Conservation (phyloP, 2,329 filamentous ascomycete genomes). For the Monilinia fructigena region DNA sequence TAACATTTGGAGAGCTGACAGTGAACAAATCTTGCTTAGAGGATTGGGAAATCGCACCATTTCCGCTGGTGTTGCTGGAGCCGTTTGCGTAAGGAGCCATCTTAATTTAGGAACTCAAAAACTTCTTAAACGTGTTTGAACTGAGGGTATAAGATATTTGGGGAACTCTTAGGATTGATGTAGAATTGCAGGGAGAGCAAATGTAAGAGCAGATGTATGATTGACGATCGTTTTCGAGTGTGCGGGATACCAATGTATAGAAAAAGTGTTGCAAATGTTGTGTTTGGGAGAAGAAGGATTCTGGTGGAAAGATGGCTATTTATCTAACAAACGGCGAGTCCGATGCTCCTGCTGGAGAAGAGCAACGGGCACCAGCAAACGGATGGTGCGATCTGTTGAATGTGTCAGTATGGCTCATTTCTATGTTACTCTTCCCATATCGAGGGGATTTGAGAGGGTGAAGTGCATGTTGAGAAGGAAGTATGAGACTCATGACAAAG, state of each 20-base stretch:
- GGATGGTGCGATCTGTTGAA: slow-evolving; percentile 78
- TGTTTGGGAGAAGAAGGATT: slow-evolving; percentile 21
- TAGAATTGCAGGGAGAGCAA: slow-evolving; percentile 20
- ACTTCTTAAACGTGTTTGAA: slow-evolving; percentile 22
- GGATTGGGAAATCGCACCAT: slow-evolving; percentile 46
- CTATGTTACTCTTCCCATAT: neutral
- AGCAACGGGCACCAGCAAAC: slow-evolving; percentile 94
- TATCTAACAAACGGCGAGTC: slow-evolving; percentile 61
- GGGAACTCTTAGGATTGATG: slow-evolving; percentile 20
- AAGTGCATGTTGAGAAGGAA: slow-evolving; percentile 13
- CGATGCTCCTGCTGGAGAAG: slow-evolving; percentile 81
- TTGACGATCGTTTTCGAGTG: slow-evolving; percentile 31
- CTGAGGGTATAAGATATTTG: slow-evolving; percentile 17
- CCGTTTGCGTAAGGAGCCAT: slow-evolving; percentile 93
- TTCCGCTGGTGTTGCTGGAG: slow-evolving; percentile 58
- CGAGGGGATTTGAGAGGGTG: neutral
- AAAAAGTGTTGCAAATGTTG: slow-evolving; percentile 23
- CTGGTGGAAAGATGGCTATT: slow-evolving; percentile 37
- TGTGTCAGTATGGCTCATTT: slow-evolving; percentile 16
- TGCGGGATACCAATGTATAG: slow-evolving; percentile 19
- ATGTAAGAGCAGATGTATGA: slow-evolving; percentile 23
- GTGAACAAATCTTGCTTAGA: slow-evolving; percentile 68
- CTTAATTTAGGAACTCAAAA: slow-evolving; percentile 38
- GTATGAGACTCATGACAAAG: neutral
- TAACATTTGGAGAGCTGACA: slow-evolving; percentile 89